Percentiles rank a stretch among this genome's conserved stretches.
Conservation (phyloP, 1,284 basidiomycete species). For the Trichosporon ovoides region DNA sequence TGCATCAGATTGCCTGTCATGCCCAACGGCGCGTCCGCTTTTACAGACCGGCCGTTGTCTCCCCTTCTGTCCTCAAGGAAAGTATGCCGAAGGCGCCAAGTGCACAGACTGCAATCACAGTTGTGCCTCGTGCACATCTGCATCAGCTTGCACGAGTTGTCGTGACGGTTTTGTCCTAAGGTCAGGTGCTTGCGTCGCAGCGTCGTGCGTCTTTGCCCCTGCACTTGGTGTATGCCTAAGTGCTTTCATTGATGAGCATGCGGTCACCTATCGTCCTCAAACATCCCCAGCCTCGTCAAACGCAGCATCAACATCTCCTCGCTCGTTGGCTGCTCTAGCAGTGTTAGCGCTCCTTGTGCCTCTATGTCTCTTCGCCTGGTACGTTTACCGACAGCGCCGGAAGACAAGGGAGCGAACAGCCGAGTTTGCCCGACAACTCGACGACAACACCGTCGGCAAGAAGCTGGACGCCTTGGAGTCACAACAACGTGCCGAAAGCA, state of each 20-base stretch:
- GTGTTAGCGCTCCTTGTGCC: neutral
- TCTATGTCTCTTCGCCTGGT: neutral
- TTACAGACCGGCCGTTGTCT: neutral
- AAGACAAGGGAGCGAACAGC: neutral
- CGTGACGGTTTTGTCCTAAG: neutral
- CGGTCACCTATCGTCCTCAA: too few species aligned
- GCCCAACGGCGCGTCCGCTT: neutral
- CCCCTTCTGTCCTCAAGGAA: neutral
- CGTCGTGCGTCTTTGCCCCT: neutral
- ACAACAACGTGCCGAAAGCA: neutral
- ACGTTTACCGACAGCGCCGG: neutral
- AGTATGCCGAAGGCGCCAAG: neutral
- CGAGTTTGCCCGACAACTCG: neutral
- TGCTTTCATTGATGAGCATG: neutral
- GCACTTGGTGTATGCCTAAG: neutral
- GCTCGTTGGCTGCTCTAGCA: neutral
- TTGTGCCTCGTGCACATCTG: neutral
- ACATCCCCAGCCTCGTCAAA: neutral
- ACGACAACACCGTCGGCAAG: neutral
- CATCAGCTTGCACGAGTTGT: neutral
- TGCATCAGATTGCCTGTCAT: neutral
- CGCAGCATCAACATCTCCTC: neutral
- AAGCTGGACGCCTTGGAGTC: neutral
- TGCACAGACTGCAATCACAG: neutral
- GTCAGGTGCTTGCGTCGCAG: neutral